These are phyloP conservation scores for Trametes sanguinea DNA, from an alignment of 768 basidiomycete species.

Conservation along the genomic window DNA sequence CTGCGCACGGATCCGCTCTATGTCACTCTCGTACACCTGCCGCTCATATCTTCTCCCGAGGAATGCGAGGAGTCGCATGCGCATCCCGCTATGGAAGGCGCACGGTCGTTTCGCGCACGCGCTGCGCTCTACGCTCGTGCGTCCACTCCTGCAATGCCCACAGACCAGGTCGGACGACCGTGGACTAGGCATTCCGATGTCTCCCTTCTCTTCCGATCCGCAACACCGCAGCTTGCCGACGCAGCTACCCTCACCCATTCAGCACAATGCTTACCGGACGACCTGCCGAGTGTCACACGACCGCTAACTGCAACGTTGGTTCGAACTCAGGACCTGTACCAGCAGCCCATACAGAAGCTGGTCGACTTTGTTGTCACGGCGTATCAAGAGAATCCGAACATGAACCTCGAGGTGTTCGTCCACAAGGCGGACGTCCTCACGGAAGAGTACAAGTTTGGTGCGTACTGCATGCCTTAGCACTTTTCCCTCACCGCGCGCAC, in stretches of 20 bases:
- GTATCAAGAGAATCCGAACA: constrained; percentile 70
- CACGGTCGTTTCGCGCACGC: constrained; percentile 10
- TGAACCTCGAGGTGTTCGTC: constrained; percentile 89
- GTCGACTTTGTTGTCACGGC: constrained; percentile 81
- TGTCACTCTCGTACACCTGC: not conserved
- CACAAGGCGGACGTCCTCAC: constrained; percentile 93
- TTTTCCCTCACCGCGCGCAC: too few relatives aligned
- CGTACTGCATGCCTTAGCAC: constrained; percentile 24
- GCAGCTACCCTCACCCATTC: not conserved
- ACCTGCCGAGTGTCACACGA: not conserved
- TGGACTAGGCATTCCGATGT: not conserved
- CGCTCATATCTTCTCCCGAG: not conserved
- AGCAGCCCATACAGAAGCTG: constrained; percentile 79
- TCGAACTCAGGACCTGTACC: constrained; percentile 68
- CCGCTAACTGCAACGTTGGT: not conserved
- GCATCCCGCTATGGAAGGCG: constrained; percentile 3
- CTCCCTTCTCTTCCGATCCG: not conserved
- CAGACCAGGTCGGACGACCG: not conserved
- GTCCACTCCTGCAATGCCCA: not conserved
- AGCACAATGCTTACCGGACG: not conserved
- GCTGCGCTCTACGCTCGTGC: constrained; percentile 10
- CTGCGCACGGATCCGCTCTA: not conserved
- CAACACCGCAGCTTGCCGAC: not conserved
- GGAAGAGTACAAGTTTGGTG: constrained; percentile 90
- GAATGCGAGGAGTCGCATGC: constrained; percentile 7